Percentiles rank a stretch among this genome's conserved stretches.
These are phyloP conservation scores for Forsythia viridissima DNA, from an alignment of 257 asterid genomes.

Conservation along the genomic window DNA sequence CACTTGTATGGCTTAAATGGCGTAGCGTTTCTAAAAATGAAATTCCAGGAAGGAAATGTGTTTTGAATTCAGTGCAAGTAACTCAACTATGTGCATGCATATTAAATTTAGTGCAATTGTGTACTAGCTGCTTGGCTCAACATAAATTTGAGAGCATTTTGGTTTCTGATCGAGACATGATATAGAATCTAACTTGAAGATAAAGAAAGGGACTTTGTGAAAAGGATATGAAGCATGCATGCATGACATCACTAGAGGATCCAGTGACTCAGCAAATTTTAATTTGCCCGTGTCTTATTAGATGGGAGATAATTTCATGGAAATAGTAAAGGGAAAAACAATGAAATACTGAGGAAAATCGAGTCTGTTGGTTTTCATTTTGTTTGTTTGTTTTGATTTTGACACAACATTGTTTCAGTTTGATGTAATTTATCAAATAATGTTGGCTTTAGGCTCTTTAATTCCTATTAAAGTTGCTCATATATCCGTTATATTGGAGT, in stretches of 20 bases:
- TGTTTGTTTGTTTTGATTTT: neutral
- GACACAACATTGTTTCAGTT: too few species aligned
- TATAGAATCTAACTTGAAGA: neutral
- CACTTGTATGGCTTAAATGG: neutral
- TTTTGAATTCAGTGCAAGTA: neutral
- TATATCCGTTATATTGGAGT: neutral
- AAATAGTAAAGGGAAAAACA: neutral
- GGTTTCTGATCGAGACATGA: neutral
- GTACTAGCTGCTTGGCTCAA: neutral
- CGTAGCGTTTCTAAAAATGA: neutral
- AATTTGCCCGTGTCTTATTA: neutral
- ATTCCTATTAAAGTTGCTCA: slow-evolving; percentile 5
- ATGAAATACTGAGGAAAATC: neutral
- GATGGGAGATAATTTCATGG: neutral
- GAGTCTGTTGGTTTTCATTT: neutral
- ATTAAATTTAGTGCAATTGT: neutral
- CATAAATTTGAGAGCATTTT: neutral
- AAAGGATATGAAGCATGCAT: neutral
- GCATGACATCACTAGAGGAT: neutral
- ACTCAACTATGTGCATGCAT: neutral
- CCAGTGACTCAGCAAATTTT: neutral
- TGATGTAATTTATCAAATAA: too few species aligned
- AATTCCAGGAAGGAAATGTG: neutral
- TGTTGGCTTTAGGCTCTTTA: slow-evolving; percentile 1
- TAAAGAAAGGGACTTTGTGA: neutral